These are phyloP conservation scores for Ploettnerulaceae sp. DNA, from an alignment of 2,329 filamentous ascomycete species.

Conservation along the genomic window DNA sequence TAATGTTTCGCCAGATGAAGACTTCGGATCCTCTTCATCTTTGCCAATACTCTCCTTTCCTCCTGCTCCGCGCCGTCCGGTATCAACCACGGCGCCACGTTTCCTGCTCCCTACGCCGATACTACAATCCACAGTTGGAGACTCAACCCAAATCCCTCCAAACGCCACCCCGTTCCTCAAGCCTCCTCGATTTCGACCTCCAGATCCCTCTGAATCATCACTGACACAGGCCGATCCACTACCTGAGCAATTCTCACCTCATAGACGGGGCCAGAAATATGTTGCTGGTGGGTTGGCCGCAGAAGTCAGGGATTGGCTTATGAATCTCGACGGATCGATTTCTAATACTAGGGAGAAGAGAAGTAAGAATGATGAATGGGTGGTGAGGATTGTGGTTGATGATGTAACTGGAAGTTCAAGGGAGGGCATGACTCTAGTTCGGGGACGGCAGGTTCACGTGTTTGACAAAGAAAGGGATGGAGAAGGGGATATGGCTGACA, in stretches of 20 bases:
- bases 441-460: constrained; percentile 23
- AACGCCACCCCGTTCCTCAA: constrained; percentile 27
- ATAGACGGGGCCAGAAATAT: constrained; percentile 45
- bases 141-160: constrained; percentile 3
- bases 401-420: constrained; percentile 25
- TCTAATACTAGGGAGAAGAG: constrained; percentile 12
- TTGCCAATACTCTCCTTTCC: constrained; percentile 28
- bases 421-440: constrained; percentile 30
- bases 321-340: constrained; percentile 36
- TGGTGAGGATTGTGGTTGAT: constrained; percentile 29
- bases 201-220: constrained; percentile 20
- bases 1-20: too few relatives aligned
- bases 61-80: constrained; percentile 16
- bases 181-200: constrained; percentile 32
- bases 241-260: constrained; percentile 50
- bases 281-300: constrained; percentile 44
- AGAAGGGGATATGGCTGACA: constrained; percentile 18
- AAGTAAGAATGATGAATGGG: constrained; percentile 26
- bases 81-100: constrained; percentile 27
- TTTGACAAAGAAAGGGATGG: constrained; percentile 6
- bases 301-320: constrained; percentile 45
- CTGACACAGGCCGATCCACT: constrained; percentile 34
- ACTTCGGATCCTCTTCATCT: constrained; percentile 20
- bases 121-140: constrained; percentile 19
- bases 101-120: constrained; percentile 30